Evolutionary conservation across 257 asterid species (phyloP), one percentile per base, ranked within the genome.

Genomic region (Jasminum sambac): DNA sequence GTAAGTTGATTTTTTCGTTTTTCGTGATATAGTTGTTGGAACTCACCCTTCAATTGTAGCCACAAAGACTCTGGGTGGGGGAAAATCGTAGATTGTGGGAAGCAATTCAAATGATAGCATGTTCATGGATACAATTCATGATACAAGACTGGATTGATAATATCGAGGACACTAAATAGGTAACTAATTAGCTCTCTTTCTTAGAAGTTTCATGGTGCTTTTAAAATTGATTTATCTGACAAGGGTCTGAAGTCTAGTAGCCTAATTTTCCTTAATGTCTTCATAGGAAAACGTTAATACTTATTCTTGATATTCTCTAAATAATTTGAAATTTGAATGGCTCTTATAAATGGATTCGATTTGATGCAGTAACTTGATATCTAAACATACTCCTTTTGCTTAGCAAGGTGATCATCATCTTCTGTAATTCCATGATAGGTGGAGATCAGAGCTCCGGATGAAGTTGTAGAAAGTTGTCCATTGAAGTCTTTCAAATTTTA

Each of bases 121-220:
- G 88, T 0, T 69, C 93, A 0, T 87, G 96, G 96, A 72, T 89
- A 19, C 96, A 89, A 38, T 87, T 89, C 64, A 87, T 89, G 96
- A 78, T 89, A 14, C 96, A 89, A 36, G 93, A 89, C 69, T 89
- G 96, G 96, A 64, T 83, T 6, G 93, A 89, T 69, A 93, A 89
- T 64, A 11, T 83, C 9, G 90, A 84, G 67, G 80, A 83, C 44
- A 82, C 85, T 26, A 11, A 75, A 5, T 82, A 83, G 90, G 88
- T 87, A n/a, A 19, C 13, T 21, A 19, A 21, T 19, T 23, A 23
- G 34, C 62, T 55, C 16, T 55, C 23, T 55, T 55, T 2, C 62
- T 55, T 55, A 24, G 13, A 11, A 21, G n/a, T n/a, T n/a, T n/a
- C n/a, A 6, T 6, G 36, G 19, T 11, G 7, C 62, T 55, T 5